Evolutionary conservation across 1,284 basidiomycete species (phyloP), one percentile per base, ranked within the genome.

Genomic region (Lentinula novae-zelandiae): DNA sequence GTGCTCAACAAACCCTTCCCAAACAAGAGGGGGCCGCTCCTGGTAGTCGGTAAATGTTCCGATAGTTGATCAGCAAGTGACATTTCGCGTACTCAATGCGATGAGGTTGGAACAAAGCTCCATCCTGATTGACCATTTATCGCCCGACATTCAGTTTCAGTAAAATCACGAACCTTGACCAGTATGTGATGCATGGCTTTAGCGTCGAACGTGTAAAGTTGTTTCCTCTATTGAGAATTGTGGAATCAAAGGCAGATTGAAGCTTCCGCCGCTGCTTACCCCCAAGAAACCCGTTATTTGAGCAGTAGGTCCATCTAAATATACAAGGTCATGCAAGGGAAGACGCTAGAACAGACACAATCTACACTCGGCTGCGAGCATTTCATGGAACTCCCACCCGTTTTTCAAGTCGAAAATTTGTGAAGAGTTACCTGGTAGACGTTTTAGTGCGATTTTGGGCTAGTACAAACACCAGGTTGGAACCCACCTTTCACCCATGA

Each of bases 121-220:
- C 49, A n/a, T 13, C 20, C 61, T 17, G 7, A 9, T 46, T 36
- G 13, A 2, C 22, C 12, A n/a, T 20, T 5, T 13, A 44, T 31
- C 15, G 27, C 7, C 31, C 9, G 8, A 20, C 40, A 31, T 31
- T 33, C 12, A 8, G 13, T 13, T 15, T 1, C 13, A 49, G 15
- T 27, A 27, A 33, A 38, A 36, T 13, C 15, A 46, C 31, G 22
- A 12, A 67, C 68, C 62, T 69, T 74, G 36, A 74, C 70, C 12
- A 75, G 40, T 46, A 75, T 71, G 22, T 74, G 72, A 57, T 75
- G 69, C 53, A 75, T 52, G 3, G 73, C 72, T 61, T 69, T 69
- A 8, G 73, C 70, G 56, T 75, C 73, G 22, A 68, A 72, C 1
- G 69, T 67, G 40, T 71, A 67, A n/a, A 73, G 58, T 57, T 66